These are phyloP conservation scores for Globisporangium solare DNA, from an alignment of 352 stramenopile species.

Conservation along the genomic window DNA sequence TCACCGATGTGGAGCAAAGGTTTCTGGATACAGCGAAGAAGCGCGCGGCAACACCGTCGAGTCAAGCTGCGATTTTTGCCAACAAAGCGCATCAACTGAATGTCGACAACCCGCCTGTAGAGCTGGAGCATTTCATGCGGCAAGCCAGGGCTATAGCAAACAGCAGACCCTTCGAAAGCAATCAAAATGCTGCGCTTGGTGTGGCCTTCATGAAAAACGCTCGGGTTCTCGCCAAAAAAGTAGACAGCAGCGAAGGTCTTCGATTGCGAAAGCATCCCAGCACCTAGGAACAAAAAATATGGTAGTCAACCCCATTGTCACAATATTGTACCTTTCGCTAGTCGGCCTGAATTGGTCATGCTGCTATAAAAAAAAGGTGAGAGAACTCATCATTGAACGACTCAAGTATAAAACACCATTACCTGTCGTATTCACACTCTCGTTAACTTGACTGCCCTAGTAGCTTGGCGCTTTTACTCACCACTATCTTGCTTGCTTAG, in stretches of 20 bases:
- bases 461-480: background rate
- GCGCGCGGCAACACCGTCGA: background rate
- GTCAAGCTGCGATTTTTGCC: slow-evolving; percentile 8
- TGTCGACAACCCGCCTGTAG: slow-evolving; percentile 5
- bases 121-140: slow-evolving; percentile 17
- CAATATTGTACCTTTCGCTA: background rate
- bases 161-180: slow-evolving; percentile 1
- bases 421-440: background rate
- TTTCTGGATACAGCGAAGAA: slow-evolving; percentile 8
- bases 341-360: background rate
- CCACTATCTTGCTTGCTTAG: slow-evolving; percentile 4
- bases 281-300: background rate
- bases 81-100: slow-evolving; percentile 5
- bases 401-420: background rate
- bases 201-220: slow-evolving; percentile 4
- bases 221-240: slow-evolving; percentile 1
- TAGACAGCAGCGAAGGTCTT: slow-evolving; percentile 1
- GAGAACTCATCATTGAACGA: background rate
- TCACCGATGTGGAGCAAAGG: slow-evolving; percentile 7
- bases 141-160: slow-evolving; percentile 8
- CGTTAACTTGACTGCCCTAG: background rate
- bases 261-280: background rate
- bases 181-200: background rate
- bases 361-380: background rate
- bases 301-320: background rate